These are phyloP conservation scores for Lactarius deliciosus DNA, from an alignment of 768 basidiomycete genomes.

Conservation along the genomic window DNA sequence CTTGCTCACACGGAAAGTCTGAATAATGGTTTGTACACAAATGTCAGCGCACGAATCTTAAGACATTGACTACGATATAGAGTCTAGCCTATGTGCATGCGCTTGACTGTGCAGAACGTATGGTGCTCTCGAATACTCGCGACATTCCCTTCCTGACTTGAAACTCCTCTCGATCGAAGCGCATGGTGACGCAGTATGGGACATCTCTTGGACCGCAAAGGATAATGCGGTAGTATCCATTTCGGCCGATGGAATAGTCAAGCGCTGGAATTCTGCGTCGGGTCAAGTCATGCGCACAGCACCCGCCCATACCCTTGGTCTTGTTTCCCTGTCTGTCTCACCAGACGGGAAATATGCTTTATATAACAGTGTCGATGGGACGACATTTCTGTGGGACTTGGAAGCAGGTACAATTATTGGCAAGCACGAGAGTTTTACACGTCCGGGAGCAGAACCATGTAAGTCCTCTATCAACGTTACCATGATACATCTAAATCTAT, in stretches of 20 bases:
- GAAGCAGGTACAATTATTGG: conserved; percentile 58
- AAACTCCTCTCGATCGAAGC: conserved; percentile 49
- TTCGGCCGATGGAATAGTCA: conserved; percentile 76
- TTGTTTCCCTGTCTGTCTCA: conserved; percentile 76
- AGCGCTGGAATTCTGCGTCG: conserved; percentile 66
- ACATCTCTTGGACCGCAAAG: conserved; percentile 61
- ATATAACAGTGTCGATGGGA: conserved; percentile 83
- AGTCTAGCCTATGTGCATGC: conserved; percentile 74
- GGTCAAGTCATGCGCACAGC: conserved; percentile 62
- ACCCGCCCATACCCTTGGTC: conserved; percentile 78
- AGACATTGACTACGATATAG: conserved; percentile 35
- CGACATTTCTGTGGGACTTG: conserved; percentile 74
- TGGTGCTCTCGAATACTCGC: conserved; percentile 29
- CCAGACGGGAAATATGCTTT: conserved; percentile 64
- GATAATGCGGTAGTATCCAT: conserved; percentile 64
- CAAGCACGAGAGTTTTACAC: conserved; percentile 70
- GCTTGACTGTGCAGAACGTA: conserved; percentile 78
- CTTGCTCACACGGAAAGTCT: conserved; percentile 4
- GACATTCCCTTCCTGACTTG: conserved; percentile 25
- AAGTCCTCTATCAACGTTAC: conserved; percentile 34
- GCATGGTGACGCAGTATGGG: conserved; percentile 81
- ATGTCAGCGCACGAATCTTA: neutral
- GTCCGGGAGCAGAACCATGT: conserved; percentile 69
- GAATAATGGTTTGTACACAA: conserved; percentile 20
- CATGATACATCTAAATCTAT: neutral